A percentile compares a stretch with the other conserved stretches of the same genome.
These are phyloP conservation scores for Pharus latifolius DNA, from an alignment of 176 grass and related monocot species.

Conservation along the genomic window DNA sequence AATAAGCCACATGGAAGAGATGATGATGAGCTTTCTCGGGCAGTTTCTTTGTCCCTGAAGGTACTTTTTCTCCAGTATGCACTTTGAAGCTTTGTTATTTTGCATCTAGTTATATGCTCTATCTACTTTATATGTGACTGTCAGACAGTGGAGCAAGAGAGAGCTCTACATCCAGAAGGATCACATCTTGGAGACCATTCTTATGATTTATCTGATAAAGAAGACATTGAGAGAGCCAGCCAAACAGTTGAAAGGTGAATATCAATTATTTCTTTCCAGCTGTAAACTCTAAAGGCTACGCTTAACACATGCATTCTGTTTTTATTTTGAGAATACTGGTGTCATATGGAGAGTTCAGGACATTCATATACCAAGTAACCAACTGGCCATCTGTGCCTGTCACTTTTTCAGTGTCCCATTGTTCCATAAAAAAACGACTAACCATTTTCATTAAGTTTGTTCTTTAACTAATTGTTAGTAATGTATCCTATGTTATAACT, in stretches of 20 bases:
- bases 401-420: neutral
- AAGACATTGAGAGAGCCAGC: conserved; percentile 25
- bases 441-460: no score
- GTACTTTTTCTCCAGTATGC: conserved; percentile 7
- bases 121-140: conserved; percentile 10
- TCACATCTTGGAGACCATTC: conserved; percentile 22
- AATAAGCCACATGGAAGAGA: conserved; percentile 20
- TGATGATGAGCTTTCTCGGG: conserved; percentile 36
- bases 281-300: conserved; percentile 2
- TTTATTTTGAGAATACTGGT: neutral
- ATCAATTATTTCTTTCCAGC: conserved; percentile 14
- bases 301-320: neutral
- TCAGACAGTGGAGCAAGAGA: conserved; percentile 47
- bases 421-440: no score
- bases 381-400: neutral
- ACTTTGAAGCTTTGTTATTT: neutral
- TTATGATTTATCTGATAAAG: conserved; percentile 39
- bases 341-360: neutral
- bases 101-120: neutral
- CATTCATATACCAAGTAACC: neutral
- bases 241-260: conserved; percentile 42
- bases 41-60: conserved; percentile 70
- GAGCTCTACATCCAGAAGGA: conserved; percentile 36
- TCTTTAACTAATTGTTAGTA: neutral
- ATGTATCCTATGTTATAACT: neutral